phyloP scores from a whole-genome alignment of 805 yeast species.

The Tetrapisispora namnaoensis region DNA sequence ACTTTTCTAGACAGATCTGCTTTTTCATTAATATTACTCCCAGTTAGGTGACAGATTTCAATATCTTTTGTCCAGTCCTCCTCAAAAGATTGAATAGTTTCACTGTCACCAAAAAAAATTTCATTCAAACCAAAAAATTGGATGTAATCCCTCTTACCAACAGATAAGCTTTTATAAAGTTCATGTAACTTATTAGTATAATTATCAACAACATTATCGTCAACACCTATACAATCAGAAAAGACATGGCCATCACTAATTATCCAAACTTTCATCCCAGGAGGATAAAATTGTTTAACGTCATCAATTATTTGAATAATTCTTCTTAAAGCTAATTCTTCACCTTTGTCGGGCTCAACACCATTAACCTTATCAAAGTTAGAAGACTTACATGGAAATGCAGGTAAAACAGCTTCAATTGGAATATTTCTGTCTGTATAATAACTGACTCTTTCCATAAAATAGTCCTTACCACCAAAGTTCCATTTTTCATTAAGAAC shows the following conservation, averaged over 20 bases:
- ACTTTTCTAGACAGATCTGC: constrained; percentile 34
- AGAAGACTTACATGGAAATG: constrained; percentile 58
- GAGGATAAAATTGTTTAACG: constrained; percentile 36
- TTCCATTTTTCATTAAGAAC: constrained; percentile 42
- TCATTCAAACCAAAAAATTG: constrained; percentile 37
- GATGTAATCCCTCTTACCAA: constrained; percentile 26
- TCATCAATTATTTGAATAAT: constrained; percentile 28
- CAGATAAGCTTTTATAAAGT: constrained; percentile 33
- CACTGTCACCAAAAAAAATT: constrained; percentile 28
- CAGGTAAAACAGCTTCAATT: constrained; percentile 51
- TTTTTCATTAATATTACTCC: constrained; percentile 30
- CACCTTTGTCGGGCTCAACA: constrained; percentile 45
- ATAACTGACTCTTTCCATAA: constrained; percentile 35
- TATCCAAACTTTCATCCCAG: constrained; percentile 46
- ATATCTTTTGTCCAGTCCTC: constrained; percentile 24
- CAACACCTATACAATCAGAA: constrained; percentile 55
- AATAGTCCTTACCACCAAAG: constrained; percentile 35
- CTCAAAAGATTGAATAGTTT: constrained; percentile 21
- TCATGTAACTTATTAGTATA: constrained; percentile 38
- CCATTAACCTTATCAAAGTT: constrained; percentile 43
- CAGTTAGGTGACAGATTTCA: constrained; percentile 31
- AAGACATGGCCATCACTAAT: constrained; percentile 60
- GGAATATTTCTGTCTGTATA: constrained; percentile 40
- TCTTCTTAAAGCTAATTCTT: constrained; percentile 34
- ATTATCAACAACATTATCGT: constrained; percentile 42